Conservation (phyloP, 768 basidiomycete species). For the Tulasnella sp. region DNA sequence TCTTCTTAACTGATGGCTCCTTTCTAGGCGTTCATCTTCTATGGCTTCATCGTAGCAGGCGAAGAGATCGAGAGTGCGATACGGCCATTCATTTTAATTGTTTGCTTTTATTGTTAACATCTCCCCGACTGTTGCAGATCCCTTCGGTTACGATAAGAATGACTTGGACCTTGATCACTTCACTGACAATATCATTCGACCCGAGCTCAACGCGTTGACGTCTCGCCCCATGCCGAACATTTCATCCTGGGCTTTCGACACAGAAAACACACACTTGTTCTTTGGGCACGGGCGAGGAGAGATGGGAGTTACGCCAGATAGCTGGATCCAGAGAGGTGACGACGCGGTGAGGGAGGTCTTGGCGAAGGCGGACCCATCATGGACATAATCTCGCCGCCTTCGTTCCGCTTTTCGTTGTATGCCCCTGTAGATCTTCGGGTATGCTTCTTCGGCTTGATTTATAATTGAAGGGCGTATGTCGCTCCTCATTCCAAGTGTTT, state of each 20-base stretch:
- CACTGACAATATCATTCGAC: conserved; percentile 25
- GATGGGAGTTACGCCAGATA: neutral
- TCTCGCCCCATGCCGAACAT: conserved; percentile 22
- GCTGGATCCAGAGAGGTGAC: conserved; percentile 14
- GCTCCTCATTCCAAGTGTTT: too few relatives aligned
- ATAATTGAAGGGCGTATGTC: too few relatives aligned
- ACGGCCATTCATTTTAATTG: neutral
- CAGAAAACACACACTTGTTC: conserved; percentile 20
- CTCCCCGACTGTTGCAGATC: conserved; percentile 16
- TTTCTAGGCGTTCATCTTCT: conserved; percentile 13
- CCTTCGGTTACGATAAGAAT: conserved; percentile 27
- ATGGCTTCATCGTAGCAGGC: conserved; percentile 16
- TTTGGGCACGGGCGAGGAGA: neutral
- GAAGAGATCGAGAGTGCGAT: conserved; percentile 17
- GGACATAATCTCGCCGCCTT: too few relatives aligned
- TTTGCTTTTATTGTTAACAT: neutral
- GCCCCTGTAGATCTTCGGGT: too few relatives aligned
- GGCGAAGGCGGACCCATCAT: neutral
- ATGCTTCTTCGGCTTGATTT: too few relatives aligned
- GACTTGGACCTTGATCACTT: conserved; percentile 27
- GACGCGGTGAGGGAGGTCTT: neutral
- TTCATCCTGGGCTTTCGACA: conserved; percentile 24
- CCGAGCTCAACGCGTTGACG: conserved; percentile 25
- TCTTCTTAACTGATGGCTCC: neutral
- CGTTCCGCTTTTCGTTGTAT: too few relatives aligned